Conservation (phyloP, 2,329 filamentous ascomycete genomes). For the Rugonectria rugulosa region DNA sequence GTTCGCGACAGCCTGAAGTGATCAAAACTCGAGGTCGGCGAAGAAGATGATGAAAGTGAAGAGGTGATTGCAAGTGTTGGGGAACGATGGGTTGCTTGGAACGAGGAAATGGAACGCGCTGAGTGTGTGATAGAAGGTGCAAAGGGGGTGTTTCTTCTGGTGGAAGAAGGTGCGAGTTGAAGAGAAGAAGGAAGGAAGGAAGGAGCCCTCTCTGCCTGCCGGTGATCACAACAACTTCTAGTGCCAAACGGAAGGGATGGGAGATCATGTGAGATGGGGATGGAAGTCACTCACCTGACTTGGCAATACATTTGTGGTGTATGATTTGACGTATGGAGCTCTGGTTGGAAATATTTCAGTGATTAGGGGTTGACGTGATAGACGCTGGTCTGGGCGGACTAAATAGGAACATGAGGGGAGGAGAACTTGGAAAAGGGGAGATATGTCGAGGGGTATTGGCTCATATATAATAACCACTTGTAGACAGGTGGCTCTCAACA, state of each 20-base stretch:
- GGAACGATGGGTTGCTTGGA: background rate
- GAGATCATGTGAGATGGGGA: background rate
- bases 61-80: background rate
- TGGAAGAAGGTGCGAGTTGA: background rate
- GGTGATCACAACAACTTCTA: background rate
- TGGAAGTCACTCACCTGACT: constrained; percentile 3
- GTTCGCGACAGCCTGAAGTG: background rate
- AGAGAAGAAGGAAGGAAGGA: background rate
- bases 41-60: background rate
- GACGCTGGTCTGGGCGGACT: no score
- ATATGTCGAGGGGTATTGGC: no score
- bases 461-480: no score
- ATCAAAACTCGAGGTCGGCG: background rate
- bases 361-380: background rate
- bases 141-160: background rate
- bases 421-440: no score
- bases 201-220: constrained; percentile 8
- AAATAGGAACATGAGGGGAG: no score
- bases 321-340: background rate
- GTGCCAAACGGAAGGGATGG: constrained; percentile 7
- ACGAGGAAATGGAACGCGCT: background rate
- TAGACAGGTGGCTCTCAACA: no score
- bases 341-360: background rate
- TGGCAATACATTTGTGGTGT: background rate
- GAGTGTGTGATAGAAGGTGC: background rate